Conservation (phyloP, 2,329 filamentous ascomycete genomes). For the Epichloe hybrida region DNA sequence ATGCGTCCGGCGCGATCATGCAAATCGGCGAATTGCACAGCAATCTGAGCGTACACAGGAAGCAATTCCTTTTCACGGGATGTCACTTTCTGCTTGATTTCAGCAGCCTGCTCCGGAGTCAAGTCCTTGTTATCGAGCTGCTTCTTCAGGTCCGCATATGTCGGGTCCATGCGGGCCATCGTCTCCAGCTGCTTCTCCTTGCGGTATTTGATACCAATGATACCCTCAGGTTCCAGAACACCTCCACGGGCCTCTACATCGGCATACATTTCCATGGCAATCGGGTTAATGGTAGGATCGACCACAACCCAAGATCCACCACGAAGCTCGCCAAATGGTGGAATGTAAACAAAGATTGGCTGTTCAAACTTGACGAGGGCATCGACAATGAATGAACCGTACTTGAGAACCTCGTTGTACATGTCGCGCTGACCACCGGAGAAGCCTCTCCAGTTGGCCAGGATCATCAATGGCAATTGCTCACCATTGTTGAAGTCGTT, state of each 20-base stretch:
- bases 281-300: constrained; percentile 93
- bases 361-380: constrained; percentile 97
- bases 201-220: constrained; percentile 96
- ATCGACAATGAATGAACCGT: constrained; percentile 97
- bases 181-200: constrained; percentile 95
- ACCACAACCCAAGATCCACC: constrained; percentile 99
- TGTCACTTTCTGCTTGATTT: constrained; percentile 73
- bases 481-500: constrained; percentile 98
- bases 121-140: constrained; percentile 50
- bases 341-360: constrained; percentile 98
- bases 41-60: constrained; percentile 88
- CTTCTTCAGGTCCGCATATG: constrained; percentile 74
- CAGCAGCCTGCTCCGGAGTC: constrained; percentile 58
- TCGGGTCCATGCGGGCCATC: constrained; percentile 83
- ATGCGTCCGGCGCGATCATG: constrained; percentile 96
- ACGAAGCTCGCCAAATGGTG: constrained; percentile 88
- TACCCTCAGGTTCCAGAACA: constrained; percentile 95
- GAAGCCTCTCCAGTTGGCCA: constrained; percentile 99
- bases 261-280: constrained; percentile 98
- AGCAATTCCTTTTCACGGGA: constrained; percentile 77
- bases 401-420: constrained; percentile 99
- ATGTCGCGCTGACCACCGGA: constrained; percentile 98
- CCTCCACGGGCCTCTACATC: constrained; percentile 89
- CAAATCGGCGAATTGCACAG: constrained; percentile 91
- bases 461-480: constrained; percentile 95